A percentile compares a stretch with the other conserved stretches of the same genome.
These are phyloP conservation scores for Teratosphaeria viscida DNA, from an alignment of 2,329 filamentous ascomycete genomes.

Conservation along the genomic window DNA sequence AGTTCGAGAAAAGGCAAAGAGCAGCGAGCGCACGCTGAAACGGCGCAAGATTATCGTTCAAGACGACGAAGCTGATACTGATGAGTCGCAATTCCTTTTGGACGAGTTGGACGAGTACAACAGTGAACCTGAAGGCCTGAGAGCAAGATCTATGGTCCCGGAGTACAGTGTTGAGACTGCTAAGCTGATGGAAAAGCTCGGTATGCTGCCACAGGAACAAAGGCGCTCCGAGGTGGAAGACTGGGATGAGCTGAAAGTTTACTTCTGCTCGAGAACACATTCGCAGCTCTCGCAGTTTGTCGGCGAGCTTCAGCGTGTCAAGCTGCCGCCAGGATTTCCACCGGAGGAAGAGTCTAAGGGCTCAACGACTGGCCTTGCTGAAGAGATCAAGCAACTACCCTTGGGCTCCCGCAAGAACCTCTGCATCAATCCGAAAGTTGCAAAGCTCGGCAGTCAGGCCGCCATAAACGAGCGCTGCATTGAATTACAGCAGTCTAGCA, in stretches of 20 bases:
- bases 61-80: constrained; percentile 22
- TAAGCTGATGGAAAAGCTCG: constrained; percentile 56
- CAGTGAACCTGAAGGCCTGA: constrained; percentile 45
- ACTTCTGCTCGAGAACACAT: constrained; percentile 86
- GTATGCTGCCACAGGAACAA: constrained; percentile 32
- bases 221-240: constrained; percentile 33
- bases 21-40: constrained; percentile 40
- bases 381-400: constrained; percentile 68
- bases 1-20: constrained; percentile 39
- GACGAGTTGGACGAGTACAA: constrained; percentile 70
- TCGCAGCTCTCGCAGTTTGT: constrained; percentile 87
- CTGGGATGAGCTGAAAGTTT: constrained; percentile 68
- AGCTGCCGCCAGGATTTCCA: constrained; percentile 58
- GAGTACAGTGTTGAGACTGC: constrained; percentile 59
- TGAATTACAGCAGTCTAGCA: constrained; percentile 69
- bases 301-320: constrained; percentile 67
- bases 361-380: constrained; percentile 28
- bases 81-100: constrained; percentile 63
- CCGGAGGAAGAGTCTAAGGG: constrained; percentile 8
- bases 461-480: constrained; percentile 91
- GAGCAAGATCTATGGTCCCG: constrained; percentile 6
- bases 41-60: constrained; percentile 28
- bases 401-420: constrained; percentile 76
- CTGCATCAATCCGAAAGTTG: constrained; percentile 82
- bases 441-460: constrained; percentile 55